Evolutionary conservation across 2,329 filamentous ascomycete species (phyloP).

Genomic region (Xylaria sp.): DNA sequence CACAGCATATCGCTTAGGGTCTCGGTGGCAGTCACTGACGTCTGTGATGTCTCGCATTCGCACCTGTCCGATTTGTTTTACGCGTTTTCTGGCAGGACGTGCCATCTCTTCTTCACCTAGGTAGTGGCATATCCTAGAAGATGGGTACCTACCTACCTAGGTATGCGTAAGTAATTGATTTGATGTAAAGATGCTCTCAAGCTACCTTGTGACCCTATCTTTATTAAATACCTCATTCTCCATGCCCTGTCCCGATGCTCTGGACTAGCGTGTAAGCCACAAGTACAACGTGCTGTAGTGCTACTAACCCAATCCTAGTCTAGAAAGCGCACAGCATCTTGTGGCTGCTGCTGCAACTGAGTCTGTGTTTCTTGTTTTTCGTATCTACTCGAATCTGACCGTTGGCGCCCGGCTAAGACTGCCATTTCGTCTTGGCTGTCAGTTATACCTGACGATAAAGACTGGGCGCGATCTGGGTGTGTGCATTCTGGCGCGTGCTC

Average conservation of each 20-base stretch:
- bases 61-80: no score
- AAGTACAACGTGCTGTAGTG: not conserved
- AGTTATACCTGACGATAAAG: constrained; percentile 7
- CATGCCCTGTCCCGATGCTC: no score
- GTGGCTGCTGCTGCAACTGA: not conserved
- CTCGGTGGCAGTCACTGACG: not conserved
- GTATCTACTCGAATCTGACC: not conserved
- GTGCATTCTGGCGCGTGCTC: not conserved
- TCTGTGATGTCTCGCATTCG: not conserved
- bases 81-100: no score
- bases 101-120: not conserved
- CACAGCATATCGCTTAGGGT: not conserved
- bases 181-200: no score
- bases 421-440: constrained; percentile 16
- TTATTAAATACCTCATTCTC: no score
- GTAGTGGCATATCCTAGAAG: no score
- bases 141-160: not conserved
- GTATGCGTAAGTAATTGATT: no score
- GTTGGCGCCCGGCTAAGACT: constrained; percentile 17
- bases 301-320: constrained; percentile 10
- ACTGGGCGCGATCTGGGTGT: constrained; percentile 20
- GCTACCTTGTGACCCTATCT: no score
- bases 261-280: not conserved
- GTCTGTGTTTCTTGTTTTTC: not conserved
- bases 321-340: constrained; percentile 15